phyloP scores from a whole-genome alignment of 2,329 filamentous ascomycete species.

The Hysterium pulicare region DNA sequence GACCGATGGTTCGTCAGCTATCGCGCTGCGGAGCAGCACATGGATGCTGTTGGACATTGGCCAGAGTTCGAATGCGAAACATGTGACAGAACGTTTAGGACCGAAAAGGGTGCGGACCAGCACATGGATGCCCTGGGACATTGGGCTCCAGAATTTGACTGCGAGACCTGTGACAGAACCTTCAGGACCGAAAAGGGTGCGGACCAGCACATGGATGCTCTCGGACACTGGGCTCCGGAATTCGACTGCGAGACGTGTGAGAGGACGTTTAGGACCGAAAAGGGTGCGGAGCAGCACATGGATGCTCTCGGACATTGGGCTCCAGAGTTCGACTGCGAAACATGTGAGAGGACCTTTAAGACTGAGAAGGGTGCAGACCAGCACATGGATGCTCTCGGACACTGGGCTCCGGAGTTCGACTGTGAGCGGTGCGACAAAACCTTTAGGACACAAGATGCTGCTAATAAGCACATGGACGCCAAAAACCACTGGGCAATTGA shows the following conservation, averaged over 20 bases:
- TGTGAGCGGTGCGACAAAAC: too few relatives aligned
- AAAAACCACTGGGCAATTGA: too few relatives aligned
- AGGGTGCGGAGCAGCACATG: slow-evolving; percentile 1
- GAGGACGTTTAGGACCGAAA: not conserved
- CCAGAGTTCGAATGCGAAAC: too few relatives aligned
- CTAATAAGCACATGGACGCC: too few relatives aligned
- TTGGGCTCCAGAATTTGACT: too few relatives aligned
- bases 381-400: slow-evolving; percentile 15
- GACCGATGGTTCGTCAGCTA: slow-evolving; percentile 10
- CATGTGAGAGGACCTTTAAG: not conserved
- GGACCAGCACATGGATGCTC: slow-evolving; percentile 12
- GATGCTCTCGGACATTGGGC: not conserved
- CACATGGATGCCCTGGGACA: too few relatives aligned
- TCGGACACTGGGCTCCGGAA: slow-evolving; percentile 9
- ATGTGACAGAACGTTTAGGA: too few relatives aligned
- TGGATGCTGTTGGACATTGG: slow-evolving; percentile 16
- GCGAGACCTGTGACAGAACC: slow-evolving; percentile 7
- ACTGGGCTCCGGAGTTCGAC: too few relatives aligned
- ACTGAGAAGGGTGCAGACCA: slow-evolving; percentile 1
- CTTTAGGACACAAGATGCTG: too few relatives aligned
- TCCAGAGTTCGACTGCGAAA: slow-evolving; percentile 2
- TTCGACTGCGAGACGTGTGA: slow-evolving; percentile 12
- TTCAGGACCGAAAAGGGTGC: slow-evolving; percentile 4
- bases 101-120: too few relatives aligned
- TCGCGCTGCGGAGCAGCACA: slow-evolving; percentile 16